Evolutionary conservation across 306 rosid genomes (phyloP).

Genomic region (Cicer cuneatum): DNA sequence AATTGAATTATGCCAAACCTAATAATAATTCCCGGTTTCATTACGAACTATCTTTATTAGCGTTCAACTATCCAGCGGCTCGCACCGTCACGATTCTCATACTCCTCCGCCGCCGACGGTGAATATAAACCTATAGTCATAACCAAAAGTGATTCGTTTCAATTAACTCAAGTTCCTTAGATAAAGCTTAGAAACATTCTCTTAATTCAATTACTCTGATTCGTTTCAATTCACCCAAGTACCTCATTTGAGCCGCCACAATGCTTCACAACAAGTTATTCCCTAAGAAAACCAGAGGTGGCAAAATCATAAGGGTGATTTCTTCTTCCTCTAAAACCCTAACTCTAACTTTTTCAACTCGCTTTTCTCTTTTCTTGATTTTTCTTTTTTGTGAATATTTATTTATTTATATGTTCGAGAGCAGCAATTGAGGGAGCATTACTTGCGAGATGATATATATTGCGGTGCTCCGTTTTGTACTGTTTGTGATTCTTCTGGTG

Average conservation of each 20-base stretch:
- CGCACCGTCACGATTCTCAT: constrained; percentile 3
- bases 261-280: constrained; percentile 91
- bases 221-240: neutral
- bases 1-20: too few relatives aligned
- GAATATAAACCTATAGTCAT: neutral
- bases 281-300: constrained; percentile 76
- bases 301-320: constrained; percentile 78
- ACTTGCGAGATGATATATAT: constrained; percentile 83
- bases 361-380: neutral
- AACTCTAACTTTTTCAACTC: constrained; percentile 19
- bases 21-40: too few relatives aligned
- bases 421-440: constrained; percentile 93
- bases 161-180: neutral
- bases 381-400: neutral
- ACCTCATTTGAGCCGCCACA: constrained; percentile 10
- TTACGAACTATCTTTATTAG: neutral
- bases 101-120: neutral
- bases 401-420: neutral
- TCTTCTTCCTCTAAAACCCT: constrained; percentile 36
- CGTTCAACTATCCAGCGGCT: constrained; percentile 3
- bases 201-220: neutral
- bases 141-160: too few relatives aligned
- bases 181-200: neutral
- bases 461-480: constrained; percentile 84
- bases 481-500: constrained; percentile 59